Evolutionary conservation across 176 grass and related monocot genomes (phyloP), one percentile per base, ranked within the genome.

Genomic region (Leersia perrieri): DNA sequence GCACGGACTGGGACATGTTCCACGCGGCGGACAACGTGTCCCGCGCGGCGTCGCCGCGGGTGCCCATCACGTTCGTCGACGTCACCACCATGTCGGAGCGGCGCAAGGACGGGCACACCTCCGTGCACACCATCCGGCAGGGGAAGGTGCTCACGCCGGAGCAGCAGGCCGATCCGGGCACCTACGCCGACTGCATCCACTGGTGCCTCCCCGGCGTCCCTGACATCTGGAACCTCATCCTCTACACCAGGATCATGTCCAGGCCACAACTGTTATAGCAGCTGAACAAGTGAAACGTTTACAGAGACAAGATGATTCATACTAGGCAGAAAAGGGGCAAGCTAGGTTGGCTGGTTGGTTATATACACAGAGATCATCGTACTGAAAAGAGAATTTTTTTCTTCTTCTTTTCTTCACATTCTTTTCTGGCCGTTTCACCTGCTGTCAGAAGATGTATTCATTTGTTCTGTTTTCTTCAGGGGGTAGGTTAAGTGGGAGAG

Each of bases 191-290:
- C 82, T 98, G 95, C 86, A 92, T 98, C 74, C 95, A 98, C 74
- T 98, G 95, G 95, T 98, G 95, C 80, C 88, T 98, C 33, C 96
- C 97, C 30, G 97, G 97, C 68, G 89, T 98, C 49, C 95, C 92
- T 0, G 95, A 98, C 80, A 89, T 87, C 36, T 98, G 95, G 92
- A 98, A 98, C 83, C 84, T 75, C 25, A 11, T 98, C 0, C 62
- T 98, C 67, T 98, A 95, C 73, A 86, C 95, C 0, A 75, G 88
- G 85, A 98, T 98, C 25, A 60, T 94, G 38, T 98, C 95, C 3
- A 89, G 88, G 47, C 86, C 92, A 0, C 77, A 1, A 15, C 14
- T 30, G 2, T 1, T 80, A 33, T 75, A 60, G 9, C 18, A 35
- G 11, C 34, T 0, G 47, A 25, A 1, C 11, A 4, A 22, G n/a